Evolutionary conservation across 345 rosid species (phyloP).

Genomic region (Salix koriyanagi): DNA sequence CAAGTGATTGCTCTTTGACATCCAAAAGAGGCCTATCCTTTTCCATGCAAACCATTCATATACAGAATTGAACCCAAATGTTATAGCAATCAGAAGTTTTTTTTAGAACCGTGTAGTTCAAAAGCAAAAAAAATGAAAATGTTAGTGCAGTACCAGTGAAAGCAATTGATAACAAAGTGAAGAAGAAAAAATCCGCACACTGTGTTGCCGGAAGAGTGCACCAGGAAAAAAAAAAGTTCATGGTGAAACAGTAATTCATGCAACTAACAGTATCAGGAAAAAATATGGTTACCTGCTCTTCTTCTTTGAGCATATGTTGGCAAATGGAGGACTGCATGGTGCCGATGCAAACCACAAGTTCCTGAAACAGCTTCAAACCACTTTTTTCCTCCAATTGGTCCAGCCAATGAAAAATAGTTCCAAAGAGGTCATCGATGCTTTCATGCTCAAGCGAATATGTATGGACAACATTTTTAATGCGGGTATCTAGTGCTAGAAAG

Average conservation of each 20-base stretch:
- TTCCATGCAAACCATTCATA: too few relatives aligned
- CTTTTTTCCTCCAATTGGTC: conserved; percentile 33
- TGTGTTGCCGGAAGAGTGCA: too few relatives aligned
- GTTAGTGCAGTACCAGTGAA: not conserved
- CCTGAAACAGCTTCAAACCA: conserved; percentile 33
- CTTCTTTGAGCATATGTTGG: conserved; percentile 78
- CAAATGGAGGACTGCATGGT: conserved; percentile 52
- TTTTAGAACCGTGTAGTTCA: not conserved
- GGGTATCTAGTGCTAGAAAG: conserved; percentile 54
- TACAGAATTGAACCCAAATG: too few relatives aligned
- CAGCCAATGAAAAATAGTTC: conserved; percentile 39
- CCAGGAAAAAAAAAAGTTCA: not conserved
- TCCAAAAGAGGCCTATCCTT: too few relatives aligned
- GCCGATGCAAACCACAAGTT: conserved; percentile 43
- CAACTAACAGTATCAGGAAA: not conserved
- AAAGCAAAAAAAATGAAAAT: not conserved
- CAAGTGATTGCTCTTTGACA: not conserved
- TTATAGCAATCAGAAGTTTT: too few relatives aligned
- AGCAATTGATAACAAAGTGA: not conserved
- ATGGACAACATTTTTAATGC: conserved; percentile 46
- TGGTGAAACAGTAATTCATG: not conserved
- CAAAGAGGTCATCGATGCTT: conserved; percentile 46
- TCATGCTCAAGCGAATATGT: conserved; percentile 69
- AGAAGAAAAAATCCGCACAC: not conserved
- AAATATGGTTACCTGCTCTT: conserved; percentile 50